Evolutionary conservation across 2,329 filamentous ascomycete genomes (phyloP), one percentile per base, ranked within the genome.

Genomic region (Talaromyces marneffei): DNA sequence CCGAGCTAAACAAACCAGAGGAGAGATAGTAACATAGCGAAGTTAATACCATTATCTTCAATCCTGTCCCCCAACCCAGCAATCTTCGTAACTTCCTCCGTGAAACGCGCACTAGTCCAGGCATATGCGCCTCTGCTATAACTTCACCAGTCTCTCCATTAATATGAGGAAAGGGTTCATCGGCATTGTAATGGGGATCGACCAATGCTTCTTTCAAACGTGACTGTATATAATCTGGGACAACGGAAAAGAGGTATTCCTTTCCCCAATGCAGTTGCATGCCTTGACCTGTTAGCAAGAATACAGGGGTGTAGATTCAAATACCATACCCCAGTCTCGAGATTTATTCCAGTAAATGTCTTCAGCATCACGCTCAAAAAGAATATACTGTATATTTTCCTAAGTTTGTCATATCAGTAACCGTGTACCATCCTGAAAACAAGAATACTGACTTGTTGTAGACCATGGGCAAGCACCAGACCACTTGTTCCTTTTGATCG

Each of bases 351-450:
- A 35, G 20, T 42, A 60, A 4, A 27, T 31, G 10, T 60, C 27
- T 40, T 60, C 37, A 16, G 57, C 29, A 42, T 60, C 57, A 25
- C 57, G 35, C 25, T 60, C 57, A 25, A 60, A 60, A 5, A 60
- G 35, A 7, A 12, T 35, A 48, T 60, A 60, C 10, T 31, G n/a
- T 23, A 60, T 53, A 8, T 54, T 44, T 44, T 31, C 57, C 48
- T 60, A 20, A 3, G 18, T 57, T 67, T 18, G 52, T 48, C 25
- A 83, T 71, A 0, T 81, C 14, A 55, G 23, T 33, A 4, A 31
- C 7, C 33, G 8, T 16, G 10, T 10, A 27, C 0, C 3, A 40
- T 23, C 1, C 27, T 27, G 2, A 35, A 27, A 0, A 40, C 40
- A 16, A 23, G 18, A 31, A 16, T 10, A 25, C 27, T 14, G 9